Evolutionary conservation across 495 filamentous ascomycete species (phyloP), one percentile per base, ranked within the genome.

Genomic region (Monascus purpureus): DNA sequence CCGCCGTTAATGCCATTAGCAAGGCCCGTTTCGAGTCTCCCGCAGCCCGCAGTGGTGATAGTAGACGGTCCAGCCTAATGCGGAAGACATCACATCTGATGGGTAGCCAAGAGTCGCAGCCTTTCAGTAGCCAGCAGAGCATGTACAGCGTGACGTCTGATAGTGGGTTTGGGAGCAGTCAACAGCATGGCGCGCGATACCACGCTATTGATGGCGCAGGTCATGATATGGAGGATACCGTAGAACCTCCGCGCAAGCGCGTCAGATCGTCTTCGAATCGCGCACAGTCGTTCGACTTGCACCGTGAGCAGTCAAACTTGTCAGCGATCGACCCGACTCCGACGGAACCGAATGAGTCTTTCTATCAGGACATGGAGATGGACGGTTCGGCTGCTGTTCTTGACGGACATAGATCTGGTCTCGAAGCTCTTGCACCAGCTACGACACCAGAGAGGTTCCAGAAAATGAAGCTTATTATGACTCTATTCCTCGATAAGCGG

Each of bases 21-120:
- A 95, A 95, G 55, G 85, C 90, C 19, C 68, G 87, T 1, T 80
- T 94, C 50, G 87, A 94, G 49, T 93, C 87, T 4, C 84, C 84
- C 12, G 77, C 67, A 9, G 80, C 78, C 8, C 62, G 80, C 8
- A 57, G 51, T 19, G 59, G 50, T 26, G 65, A 63, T 34, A 59
- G 58, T 38, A 56, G 67, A 28, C 59, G 73, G 52, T 41, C 72
- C 4, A 61, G 55, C 28, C 39, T 60, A 19, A 50, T 59, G 28
- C 60, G 63, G 17, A 63, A 69, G 24, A 58, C 63, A 17, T 82
- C 82, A 33, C 77, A 78, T 33, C 65, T 65, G 33, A 59, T 68
- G 42, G 62, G 57, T 35, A 79, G 70, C 47, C 76, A 82, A 48
- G 78, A 83, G 23, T 65, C 67, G 7, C 65, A 49, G 38, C 59